Evolutionary conservation across 345 rosid genomes (phyloP), one percentile per base, ranked within the genome.

Genomic region (Aegle marmelos): DNA sequence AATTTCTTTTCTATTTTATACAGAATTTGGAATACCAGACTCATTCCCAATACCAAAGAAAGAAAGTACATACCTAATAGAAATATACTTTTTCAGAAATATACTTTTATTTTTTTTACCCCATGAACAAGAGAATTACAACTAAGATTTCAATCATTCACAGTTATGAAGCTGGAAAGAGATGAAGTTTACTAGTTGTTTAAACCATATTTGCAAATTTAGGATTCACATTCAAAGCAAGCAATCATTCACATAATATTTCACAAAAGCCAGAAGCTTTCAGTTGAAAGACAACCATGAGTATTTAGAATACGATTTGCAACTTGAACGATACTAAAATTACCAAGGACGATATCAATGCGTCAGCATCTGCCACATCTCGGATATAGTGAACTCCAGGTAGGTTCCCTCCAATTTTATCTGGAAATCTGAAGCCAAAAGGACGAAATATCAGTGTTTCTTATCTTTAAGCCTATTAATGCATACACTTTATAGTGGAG

Each of bases 381-480:
- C 97, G 87, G 76, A 92, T 91, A 75, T 93, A 93, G 88, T 92
- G 99, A 76, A 95, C 98, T 33, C 98, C 99, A 61, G 96, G 89
- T 63, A 93, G 86, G 80, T 86, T 88, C 77, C 98, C 98, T 66
- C 98, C 99, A 36, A 95, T 93, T 88, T 89, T 93, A 78, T 92
- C 97, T 0, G 98, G 99, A 79, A 95, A 90, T 84, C 99, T 95
- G 75, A 72, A 58, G 77, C 41, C 81, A 76, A 83, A 21, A 63
- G 25, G 28, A 13, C 9, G 24, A 77, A 72, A 79, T 28, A 79
- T 80, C 68, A 82, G 45, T 33, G 37, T 63, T 22, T 39, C 60
- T 61, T 28, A 63, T 34, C 63, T 70, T 54, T 62, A 76, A 39
- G 39, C 45, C 33, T 50, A 28, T 33, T 54, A 19, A 41, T 56